These are phyloP conservation scores for Penicillium canariense DNA, from an alignment of 495 filamentous ascomycete genomes.

Conservation along the genomic window DNA sequence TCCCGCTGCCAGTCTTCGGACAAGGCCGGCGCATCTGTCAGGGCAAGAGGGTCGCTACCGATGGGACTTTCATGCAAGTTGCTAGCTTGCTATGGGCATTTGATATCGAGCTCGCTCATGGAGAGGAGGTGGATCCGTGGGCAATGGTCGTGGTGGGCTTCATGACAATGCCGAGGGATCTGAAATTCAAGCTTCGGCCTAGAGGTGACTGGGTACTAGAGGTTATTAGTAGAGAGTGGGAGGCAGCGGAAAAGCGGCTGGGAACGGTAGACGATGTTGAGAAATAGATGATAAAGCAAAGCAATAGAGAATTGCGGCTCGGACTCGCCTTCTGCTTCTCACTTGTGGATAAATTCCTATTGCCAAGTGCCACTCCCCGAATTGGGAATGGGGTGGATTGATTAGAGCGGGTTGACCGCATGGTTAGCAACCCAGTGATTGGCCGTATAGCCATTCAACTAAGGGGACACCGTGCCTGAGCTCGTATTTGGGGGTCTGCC, in stretches of 20 bases:
- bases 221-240: neutral
- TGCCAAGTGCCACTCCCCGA: neutral
- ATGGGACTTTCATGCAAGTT: slow-evolving; percentile 30
- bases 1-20: slow-evolving; percentile 32
- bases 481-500: neutral
- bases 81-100: slow-evolving; percentile 32
- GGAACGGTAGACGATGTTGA: neutral
- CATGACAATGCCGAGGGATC: neutral
- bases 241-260: neutral
- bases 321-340: neutral
- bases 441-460: neutral
- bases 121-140: slow-evolving; percentile 28
- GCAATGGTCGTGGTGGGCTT: slow-evolving; percentile 29
- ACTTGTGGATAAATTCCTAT: neutral
- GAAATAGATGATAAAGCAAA: too few relatives aligned
- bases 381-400: neutral
- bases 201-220: neutral
- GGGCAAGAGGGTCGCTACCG: slow-evolving; percentile 29
- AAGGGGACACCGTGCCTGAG: neutral
- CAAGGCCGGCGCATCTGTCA: slow-evolving; percentile 32
- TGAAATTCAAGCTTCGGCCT: neutral
- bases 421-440: neutral
- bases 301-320: neutral
- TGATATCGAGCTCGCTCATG: slow-evolving; percentile 23
- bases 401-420: neutral